Base-by-base conservation (phyloP, 2,329 filamentous ascomycete genomes). In the Herpotrichia juniperi region DNA sequence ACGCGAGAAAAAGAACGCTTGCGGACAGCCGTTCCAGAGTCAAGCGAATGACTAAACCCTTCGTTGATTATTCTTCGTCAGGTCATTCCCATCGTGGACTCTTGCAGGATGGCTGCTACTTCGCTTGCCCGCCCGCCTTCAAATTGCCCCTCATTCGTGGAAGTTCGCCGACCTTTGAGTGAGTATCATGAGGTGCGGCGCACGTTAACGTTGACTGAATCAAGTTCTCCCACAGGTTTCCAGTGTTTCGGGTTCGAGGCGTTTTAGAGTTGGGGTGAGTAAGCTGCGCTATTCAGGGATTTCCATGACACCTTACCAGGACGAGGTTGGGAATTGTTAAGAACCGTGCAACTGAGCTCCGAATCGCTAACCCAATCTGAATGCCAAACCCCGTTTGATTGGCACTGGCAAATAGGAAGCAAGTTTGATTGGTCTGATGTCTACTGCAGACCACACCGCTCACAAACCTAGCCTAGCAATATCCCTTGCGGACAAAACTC, bases 261-360 rank as follows among this genome's bases (percentile, higher is more conserved):
- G 16, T 39, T 40, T 40, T 40, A n/a, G 19, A 25, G 26, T 28
- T 7, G 6, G n/a, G 49, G 42, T 51, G 43, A 53, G 46, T 53
- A 53, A 53, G 40, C 51, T 12, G 31, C 46, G 34, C 51, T 50
- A 53, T 49, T 39, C 50, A 46, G 22, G 48, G 48, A 39, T 51
- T 22, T 10, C 4, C 9, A 17, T 37, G n/a, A n/a, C n/a, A n/a
- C n/a, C n/a, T 19, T 12, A 37, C 34, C 17, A 37, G 17, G 11
- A 37, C 34, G 16, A 37, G 31, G 31, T 6, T 19, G 12, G 6
- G 34, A 14, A 19, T 19, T 37, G 34, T 17, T 14, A 19, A 19
- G 9, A 5, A n/a, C 31, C 9, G 16, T 11, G 31, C n/a, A 34
- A 11, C 25, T 6, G 14, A 22, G 14, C 37, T 40, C 21, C 19